Conservation (phyloP, 192 early-diverging fungal genomes). For the Umbelopsis ramanniana region DNA sequence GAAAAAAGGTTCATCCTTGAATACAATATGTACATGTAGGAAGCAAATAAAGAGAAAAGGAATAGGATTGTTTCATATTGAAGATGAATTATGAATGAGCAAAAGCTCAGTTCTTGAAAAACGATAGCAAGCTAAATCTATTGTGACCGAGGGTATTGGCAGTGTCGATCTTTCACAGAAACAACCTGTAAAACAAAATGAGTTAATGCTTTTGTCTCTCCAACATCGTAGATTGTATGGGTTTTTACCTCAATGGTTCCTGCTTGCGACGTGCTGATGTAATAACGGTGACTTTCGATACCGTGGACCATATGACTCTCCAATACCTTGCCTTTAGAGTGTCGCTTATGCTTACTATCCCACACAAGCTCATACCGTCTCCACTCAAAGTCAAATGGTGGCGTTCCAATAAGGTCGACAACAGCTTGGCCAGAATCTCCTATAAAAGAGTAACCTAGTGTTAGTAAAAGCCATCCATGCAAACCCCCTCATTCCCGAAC, state of each 20-base stretch:
- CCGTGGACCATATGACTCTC: slow-evolving; percentile 44
- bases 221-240: neutral
- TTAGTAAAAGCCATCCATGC: neutral
- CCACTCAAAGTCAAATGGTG: slow-evolving; percentile 54
- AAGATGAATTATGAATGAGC: neutral
- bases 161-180: slow-evolving; percentile 40
- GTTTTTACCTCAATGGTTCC: slow-evolving; percentile 44
- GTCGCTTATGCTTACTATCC: slow-evolving; percentile 32
- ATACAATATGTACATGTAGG: slow-evolving; percentile 2
- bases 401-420: slow-evolving; percentile 49
- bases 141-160: slow-evolving; percentile 37
- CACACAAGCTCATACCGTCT: slow-evolving; percentile 43
- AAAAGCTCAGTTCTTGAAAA: neutral
- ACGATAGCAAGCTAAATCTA: neutral
- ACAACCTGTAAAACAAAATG: slow-evolving; percentile 22
- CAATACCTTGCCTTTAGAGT: slow-evolving; percentile 40
- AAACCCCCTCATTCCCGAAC: too few species aligned
- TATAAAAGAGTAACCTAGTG: slow-evolving; percentile 9
- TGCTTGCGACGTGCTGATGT: slow-evolving; percentile 44
- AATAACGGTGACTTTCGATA: slow-evolving; percentile 38
- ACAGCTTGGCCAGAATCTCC: slow-evolving; percentile 48
- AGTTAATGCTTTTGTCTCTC: too few species aligned
- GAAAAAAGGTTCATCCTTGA: too few species aligned
- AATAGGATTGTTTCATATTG: neutral
- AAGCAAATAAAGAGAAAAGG: neutral